phyloP scores from a whole-genome alignment of 768 basidiomycete genomes.

The Agaricus sinodeliciosus region DNA sequence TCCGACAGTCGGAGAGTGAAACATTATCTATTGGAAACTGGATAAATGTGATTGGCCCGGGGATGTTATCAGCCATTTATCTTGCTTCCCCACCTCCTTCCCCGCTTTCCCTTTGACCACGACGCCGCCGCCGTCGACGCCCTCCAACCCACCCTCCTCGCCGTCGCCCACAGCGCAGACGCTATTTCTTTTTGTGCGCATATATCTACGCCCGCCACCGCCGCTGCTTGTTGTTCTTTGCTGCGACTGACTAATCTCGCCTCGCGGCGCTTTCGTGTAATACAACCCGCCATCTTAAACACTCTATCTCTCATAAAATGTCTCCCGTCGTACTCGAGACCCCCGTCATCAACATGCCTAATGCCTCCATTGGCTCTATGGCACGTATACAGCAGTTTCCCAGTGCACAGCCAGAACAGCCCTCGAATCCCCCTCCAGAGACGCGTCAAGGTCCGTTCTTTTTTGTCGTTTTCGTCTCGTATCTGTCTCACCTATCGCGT shows the following conservation, averaged over 20 bases:
- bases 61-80: constrained; percentile 11
- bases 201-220: background rate
- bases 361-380: constrained; percentile 32
- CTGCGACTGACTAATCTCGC: constrained; percentile 14
- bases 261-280: constrained; percentile 13
- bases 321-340: constrained; percentile 53
- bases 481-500: background rate
- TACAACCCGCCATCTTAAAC: constrained; percentile 10
- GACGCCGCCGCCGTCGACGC: constrained; percentile 11
- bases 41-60: constrained; percentile 16
- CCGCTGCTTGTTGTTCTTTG: background rate
- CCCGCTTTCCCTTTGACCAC: constrained; percentile 14
- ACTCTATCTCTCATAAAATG: constrained; percentile 26
- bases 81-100: background rate
- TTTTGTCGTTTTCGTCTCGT: constrained; percentile 2
- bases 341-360: constrained; percentile 45
- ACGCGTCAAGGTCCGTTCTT: constrained; percentile 20
- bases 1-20: constrained; percentile 7
- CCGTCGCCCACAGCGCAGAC: constrained; percentile 7
- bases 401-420: constrained; percentile 16
- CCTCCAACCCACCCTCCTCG: background rate
- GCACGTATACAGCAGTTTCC: constrained; percentile 41
- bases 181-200: background rate
- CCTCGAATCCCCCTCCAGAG: constrained; percentile 17
- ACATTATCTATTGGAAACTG: constrained; percentile 10